Evolutionary conservation across 2,329 filamentous ascomycete species (phyloP).

Genomic region (Aspergillus sclerotialis): DNA sequence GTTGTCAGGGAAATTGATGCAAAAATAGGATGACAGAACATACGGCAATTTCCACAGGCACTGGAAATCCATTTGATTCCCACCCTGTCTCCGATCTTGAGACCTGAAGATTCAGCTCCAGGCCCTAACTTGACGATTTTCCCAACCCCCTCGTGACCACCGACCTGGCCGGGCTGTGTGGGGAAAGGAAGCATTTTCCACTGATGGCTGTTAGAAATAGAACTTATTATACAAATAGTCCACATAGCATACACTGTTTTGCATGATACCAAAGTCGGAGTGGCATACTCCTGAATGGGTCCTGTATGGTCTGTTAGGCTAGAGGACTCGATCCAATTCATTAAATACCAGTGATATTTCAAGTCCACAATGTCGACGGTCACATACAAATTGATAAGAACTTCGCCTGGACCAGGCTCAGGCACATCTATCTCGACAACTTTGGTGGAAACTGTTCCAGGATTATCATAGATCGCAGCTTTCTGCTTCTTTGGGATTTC

Average conservation of each 20-base stretch:
- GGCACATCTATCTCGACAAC: slow-evolving; percentile 58
- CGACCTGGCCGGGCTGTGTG: slow-evolving; percentile 56
- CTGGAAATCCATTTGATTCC: slow-evolving; percentile 63
- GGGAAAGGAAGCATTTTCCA: slow-evolving; percentile 54
- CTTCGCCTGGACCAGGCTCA: slow-evolving; percentile 56
- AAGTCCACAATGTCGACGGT: not conserved
- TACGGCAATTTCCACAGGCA: slow-evolving; percentile 49
- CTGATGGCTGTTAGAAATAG: slow-evolving; percentile 19
- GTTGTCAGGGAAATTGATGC: slow-evolving; percentile 2
- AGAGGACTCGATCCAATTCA: no score
- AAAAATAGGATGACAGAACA: slow-evolving; percentile 6
- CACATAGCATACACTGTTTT: slow-evolving; percentile 28
- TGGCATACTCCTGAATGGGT: slow-evolving; percentile 62
- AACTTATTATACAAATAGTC: not conserved
- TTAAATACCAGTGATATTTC: no score
- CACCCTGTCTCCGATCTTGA: slow-evolving; percentile 62
- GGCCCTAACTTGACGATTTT: slow-evolving; percentile 59
- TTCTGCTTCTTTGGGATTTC: slow-evolving; percentile 55
- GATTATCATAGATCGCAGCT: slow-evolving; percentile 58
- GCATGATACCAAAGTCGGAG: slow-evolving; percentile 54
- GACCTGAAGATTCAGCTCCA: slow-evolving; percentile 46
- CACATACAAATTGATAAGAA: slow-evolving; percentile 54
- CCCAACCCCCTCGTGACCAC: slow-evolving; percentile 64
- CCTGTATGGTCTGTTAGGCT: slow-evolving; percentile 21
- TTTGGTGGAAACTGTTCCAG: slow-evolving; percentile 58